Evolutionary conservation across 768 basidiomycete genomes (phyloP).

Genomic region (Leucogyrophana mollusca): DNA sequence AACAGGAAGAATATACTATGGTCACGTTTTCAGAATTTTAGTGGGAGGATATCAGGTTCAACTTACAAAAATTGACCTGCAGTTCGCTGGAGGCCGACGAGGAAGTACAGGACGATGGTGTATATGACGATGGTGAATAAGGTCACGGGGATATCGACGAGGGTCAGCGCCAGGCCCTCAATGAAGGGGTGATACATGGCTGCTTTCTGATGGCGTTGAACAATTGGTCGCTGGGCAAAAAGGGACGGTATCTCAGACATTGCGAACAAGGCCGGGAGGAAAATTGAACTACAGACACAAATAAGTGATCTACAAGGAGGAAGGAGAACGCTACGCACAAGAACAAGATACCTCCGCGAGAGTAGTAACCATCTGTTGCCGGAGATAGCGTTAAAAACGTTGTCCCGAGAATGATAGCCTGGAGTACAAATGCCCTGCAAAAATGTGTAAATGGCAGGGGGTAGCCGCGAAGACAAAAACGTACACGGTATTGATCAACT

Average conservation of each 20-base stretch:
- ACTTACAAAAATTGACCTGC: conserved; percentile 68
- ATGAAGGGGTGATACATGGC: conserved; percentile 54
- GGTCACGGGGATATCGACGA: conserved; percentile 47
- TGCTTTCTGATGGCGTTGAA: conserved; percentile 40
- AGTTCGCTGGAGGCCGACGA: conserved; percentile 53
- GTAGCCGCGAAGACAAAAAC: conserved; percentile 12
- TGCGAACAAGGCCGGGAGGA: conserved; percentile 56
- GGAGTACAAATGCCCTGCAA: conserved; percentile 37
- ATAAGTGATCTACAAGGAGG: conserved; percentile 7
- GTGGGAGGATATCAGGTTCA: conserved; percentile 18
- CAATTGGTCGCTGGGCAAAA: conserved; percentile 43
- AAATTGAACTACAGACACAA: conserved; percentile 40
- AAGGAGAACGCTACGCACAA: conserved; percentile 45
- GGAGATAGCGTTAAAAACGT: conserved; percentile 45
- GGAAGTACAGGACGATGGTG: conserved; percentile 52
- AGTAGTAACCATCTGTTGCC: conserved; percentile 35
- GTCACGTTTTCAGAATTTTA: conserved; percentile 8
- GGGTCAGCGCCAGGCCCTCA: conserved; percentile 43
- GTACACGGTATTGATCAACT: conserved; percentile 29
- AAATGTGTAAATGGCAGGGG: conserved; percentile 1
- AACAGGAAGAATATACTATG: conserved; percentile 58
- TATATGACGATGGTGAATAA: conserved; percentile 32
- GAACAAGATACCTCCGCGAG: conserved; percentile 82
- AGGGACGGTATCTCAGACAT: conserved; percentile 60
- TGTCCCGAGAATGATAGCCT: conserved; percentile 34